These are phyloP conservation scores for Alternaria gaisen DNA, from an alignment of 2,329 filamentous ascomycete genomes.

Conservation along the genomic window DNA sequence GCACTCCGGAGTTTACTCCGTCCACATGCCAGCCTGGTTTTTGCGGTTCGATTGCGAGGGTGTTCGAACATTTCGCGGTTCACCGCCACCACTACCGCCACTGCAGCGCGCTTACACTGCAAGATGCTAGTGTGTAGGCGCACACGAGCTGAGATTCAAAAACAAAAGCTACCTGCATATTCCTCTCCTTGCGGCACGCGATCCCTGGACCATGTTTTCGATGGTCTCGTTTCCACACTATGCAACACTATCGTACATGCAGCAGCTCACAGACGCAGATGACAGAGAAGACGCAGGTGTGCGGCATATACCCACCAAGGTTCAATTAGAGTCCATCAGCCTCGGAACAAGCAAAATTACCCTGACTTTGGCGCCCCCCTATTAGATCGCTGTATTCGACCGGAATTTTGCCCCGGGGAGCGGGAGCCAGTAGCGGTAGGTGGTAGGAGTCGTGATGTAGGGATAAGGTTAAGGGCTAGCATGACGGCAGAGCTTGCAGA, in stretches of 20 bases:
- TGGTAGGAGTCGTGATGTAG: neutral
- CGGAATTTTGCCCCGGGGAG: neutral
- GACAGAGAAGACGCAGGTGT: slow-evolving; percentile 4
- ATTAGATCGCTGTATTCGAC: neutral
- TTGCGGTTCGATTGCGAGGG: slow-evolving; percentile 1
- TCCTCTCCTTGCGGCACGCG: neutral
- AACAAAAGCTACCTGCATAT: neutral
- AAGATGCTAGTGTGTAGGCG: neutral
- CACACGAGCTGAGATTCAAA: neutral
- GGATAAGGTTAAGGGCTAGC: neutral
- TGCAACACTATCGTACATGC: slow-evolving; percentile 2
- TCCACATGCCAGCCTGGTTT: neutral
- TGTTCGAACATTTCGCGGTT: neutral
- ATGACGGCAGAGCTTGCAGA: neutral
- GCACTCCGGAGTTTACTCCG: neutral
- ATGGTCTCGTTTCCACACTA: neutral
- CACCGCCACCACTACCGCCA: slow-evolving; percentile 3
- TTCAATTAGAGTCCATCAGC: neutral
- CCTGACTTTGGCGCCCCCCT: slow-evolving; percentile 1
- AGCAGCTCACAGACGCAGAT: slow-evolving; percentile 3
- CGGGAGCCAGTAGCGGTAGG: neutral
- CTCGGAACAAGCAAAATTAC: slow-evolving; percentile 1
- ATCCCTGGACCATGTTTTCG: neutral
- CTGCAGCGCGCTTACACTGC: neutral
- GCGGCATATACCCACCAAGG: neutral